A percentile compares a stretch with the other conserved stretches of the same genome.
Evolutionary conservation across 306 rosid genomes (phyloP).

Genomic region (Bauhinia variegata): DNA sequence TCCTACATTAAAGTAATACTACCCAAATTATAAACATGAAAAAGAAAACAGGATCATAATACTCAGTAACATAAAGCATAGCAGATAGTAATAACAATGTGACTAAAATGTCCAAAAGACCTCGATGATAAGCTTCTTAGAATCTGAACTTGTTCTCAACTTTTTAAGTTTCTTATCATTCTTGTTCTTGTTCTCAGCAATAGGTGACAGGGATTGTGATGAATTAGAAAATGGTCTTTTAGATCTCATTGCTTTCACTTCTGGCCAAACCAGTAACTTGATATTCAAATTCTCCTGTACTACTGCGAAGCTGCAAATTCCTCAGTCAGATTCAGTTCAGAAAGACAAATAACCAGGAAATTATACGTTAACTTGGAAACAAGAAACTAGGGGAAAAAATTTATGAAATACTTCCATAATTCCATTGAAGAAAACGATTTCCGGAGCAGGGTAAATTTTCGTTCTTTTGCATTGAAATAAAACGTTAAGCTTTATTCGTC

Average conservation of each 20-base stretch:
- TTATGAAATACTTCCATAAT: conserved; percentile 1
- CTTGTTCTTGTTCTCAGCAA: conserved; percentile 42
- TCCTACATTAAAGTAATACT: conserved; percentile 48
- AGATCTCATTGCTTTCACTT: conserved; percentile 49
- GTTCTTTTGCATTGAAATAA: background rate
- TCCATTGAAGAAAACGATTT: too few relatives aligned
- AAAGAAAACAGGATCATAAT: background rate
- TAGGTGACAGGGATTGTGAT: conserved; percentile 33
- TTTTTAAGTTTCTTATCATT: conserved; percentile 48
- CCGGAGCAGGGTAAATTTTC: too few relatives aligned
- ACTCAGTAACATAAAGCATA: conserved; percentile 11
- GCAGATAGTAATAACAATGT: conserved; percentile 12
- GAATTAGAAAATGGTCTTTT: conserved; percentile 54
- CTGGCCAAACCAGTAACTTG: conserved; percentile 44
- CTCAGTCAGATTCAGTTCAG: conserved; percentile 37
- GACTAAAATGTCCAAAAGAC: conserved; percentile 36
- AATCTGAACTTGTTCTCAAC: conserved; percentile 40
- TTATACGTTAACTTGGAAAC: conserved; percentile 4
- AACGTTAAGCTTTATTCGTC: background rate
- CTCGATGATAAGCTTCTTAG: conserved; percentile 45
- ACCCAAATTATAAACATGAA: conserved; percentile 23
- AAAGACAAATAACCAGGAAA: conserved; percentile 1
- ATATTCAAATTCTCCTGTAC: conserved; percentile 47
- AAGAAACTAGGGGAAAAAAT: background rate
- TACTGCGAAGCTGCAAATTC: conserved; percentile 55